phyloP scores from a whole-genome alignment of 2,329 filamentous ascomycete genomes.

The Zymoseptoria ardabiliae region DNA sequence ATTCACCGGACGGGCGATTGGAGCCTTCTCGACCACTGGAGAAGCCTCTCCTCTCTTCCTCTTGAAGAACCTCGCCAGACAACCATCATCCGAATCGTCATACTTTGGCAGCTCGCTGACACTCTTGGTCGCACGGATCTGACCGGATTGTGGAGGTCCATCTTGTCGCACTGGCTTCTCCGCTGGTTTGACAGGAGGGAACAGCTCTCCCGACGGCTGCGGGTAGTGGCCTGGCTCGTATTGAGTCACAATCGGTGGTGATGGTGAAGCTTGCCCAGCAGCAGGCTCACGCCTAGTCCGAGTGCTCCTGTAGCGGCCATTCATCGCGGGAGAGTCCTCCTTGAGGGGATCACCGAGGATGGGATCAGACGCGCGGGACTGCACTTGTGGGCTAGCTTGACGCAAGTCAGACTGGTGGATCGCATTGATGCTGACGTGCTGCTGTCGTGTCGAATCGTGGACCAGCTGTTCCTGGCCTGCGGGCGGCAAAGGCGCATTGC shows the following conservation, averaged over 20 bases:
- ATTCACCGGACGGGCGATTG: conserved; percentile 15
- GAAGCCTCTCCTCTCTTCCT: conserved; percentile 22
- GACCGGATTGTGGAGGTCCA: conserved; percentile 24
- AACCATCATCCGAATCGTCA: conserved; percentile 20
- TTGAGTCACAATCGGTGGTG: not conserved
- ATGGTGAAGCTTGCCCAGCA: not conserved
- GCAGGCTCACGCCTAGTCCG: not conserved
- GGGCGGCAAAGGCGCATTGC: conserved; percentile 10
- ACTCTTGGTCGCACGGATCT: conserved; percentile 29
- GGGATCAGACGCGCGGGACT: conserved; percentile 7
- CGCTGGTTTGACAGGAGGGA: conserved; percentile 21
- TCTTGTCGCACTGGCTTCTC: conserved; percentile 13
- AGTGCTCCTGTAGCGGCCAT: not conserved
- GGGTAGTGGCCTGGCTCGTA: not conserved
- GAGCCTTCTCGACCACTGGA: conserved; percentile 10
- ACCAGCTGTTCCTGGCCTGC: conserved; percentile 13
- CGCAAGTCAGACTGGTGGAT: not conserved
- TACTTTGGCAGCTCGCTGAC: conserved; percentile 17
- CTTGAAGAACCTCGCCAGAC: conserved; percentile 30
- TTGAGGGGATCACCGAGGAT: not conserved
- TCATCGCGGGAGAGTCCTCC: not conserved
- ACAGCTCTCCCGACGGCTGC: conserved; percentile 22
- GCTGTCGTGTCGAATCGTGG: conserved; percentile 9
- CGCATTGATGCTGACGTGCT: conserved; percentile 6
- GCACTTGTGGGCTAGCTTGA: conserved; percentile 6